phyloP scores from a whole-genome alignment of 2,329 filamentous ascomycete species.

The Apiospora hydei region DNA sequence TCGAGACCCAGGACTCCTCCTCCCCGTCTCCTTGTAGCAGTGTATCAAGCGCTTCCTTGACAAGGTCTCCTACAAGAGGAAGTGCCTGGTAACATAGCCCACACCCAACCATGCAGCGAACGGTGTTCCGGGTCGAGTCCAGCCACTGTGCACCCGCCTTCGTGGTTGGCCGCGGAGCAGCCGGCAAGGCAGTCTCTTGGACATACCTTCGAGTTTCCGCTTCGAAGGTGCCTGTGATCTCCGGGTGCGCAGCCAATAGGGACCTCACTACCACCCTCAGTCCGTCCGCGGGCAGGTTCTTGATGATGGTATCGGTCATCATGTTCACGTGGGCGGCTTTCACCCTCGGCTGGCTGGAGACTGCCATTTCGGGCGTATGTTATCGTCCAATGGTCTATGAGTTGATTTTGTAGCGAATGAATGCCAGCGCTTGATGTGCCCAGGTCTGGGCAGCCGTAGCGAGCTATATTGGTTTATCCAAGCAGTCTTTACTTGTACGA shows the following conservation, averaged over 20 bases:
- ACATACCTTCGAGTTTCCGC: slow-evolving; percentile 40
- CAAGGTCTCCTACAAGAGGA: slow-evolving; percentile 29
- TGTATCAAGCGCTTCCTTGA: slow-evolving; percentile 25
- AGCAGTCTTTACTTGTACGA: background rate
- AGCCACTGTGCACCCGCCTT: background rate
- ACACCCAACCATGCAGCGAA: slow-evolving; percentile 39
- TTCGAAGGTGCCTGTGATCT: slow-evolving; percentile 44
- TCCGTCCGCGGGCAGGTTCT: slow-evolving; percentile 49
- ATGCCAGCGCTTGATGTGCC: no score
- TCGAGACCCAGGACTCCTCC: background rate
- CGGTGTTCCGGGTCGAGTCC: slow-evolving; percentile 29
- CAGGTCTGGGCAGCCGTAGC: background rate
- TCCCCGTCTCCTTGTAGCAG: background rate
- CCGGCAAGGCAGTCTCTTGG: slow-evolving; percentile 29
- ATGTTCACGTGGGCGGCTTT: slow-evolving; percentile 53
- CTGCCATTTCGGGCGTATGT: slow-evolving; percentile 19
- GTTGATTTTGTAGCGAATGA: background rate
- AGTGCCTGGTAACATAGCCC: slow-evolving; percentile 34
- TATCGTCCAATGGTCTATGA: background rate
- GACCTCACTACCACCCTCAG: slow-evolving; percentile 47
- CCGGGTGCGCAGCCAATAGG: slow-evolving; percentile 38
- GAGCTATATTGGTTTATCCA: background rate
- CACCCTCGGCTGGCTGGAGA: slow-evolving; percentile 18
- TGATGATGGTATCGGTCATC: slow-evolving; percentile 55
- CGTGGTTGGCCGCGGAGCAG: background rate